Evolutionary conservation across 176 grass and related monocot genomes (phyloP).

Genomic region (Urochloa ruziziensis): DNA sequence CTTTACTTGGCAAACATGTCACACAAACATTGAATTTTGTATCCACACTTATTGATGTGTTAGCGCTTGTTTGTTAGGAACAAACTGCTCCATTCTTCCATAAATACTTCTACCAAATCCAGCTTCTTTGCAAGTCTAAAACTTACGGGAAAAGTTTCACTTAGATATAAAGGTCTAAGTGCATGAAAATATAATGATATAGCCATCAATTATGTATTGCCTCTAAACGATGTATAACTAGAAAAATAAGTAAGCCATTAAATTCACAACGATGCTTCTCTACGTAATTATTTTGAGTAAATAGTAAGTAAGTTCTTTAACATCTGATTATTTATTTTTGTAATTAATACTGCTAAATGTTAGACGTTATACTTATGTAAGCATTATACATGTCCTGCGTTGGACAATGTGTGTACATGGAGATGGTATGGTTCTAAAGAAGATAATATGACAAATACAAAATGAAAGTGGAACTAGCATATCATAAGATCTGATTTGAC

Average conservation of each 20-base stretch:
- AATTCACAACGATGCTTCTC: background rate
- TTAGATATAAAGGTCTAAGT: background rate
- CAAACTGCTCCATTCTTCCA: background rate
- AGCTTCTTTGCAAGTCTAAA: background rate
- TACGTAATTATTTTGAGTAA: background rate
- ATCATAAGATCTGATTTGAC: background rate
- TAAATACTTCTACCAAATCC: background rate
- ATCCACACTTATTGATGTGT: background rate
- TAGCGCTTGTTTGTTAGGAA: background rate
- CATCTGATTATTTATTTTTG: background rate
- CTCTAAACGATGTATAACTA: background rate
- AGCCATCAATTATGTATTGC: background rate
- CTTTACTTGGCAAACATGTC: background rate
- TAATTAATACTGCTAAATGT: background rate
- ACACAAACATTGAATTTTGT: background rate
- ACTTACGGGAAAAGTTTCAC: background rate
- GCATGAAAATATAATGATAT: background rate
- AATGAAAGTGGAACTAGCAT: background rate
- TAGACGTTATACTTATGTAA: background rate
- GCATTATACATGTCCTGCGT: background rate
- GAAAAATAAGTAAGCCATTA: background rate
- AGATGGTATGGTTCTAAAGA: background rate
- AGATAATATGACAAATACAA: background rate
- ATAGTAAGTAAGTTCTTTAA: background rate
- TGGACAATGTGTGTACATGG: background rate